A percentile compares a stretch with the other conserved stretches of the same genome.
Evolutionary conservation across 805 yeast genomes (phyloP).

Genomic region (Starmerella sp.): DNA sequence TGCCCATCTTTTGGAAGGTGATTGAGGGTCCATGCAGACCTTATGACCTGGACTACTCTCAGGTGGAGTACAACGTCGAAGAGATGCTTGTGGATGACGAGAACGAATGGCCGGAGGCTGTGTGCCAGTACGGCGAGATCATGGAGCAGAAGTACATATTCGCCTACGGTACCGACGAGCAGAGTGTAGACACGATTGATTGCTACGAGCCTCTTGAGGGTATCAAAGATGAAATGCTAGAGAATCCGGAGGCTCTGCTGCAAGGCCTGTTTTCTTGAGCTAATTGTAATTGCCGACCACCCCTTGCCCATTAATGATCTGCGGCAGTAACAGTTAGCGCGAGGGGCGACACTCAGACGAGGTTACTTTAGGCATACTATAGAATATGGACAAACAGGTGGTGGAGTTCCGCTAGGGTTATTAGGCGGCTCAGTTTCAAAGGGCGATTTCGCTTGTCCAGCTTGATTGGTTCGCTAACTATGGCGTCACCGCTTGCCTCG

Average conservation of each 20-base stretch:
- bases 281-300: neutral
- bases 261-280: neutral
- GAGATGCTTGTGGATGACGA: neutral
- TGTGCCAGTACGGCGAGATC: conserved; percentile 5
- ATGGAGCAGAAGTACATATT: conserved; percentile 2
- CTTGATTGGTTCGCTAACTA: no score
- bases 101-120: conserved; percentile 11
- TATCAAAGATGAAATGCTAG: conserved; percentile 8
- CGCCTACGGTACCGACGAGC: conserved; percentile 14
- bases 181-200: conserved; percentile 14
- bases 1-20: conserved; percentile 17
- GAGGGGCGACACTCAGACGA: no score
- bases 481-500: no score
- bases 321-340: neutral
- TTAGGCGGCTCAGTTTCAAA: no score
- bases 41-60: conserved; percentile 12
- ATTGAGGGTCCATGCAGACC: conserved; percentile 10
- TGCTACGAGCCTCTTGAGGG: conserved; percentile 11
- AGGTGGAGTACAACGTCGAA: conserved; percentile 8
- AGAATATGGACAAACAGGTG: no score
- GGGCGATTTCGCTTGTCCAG: no score
- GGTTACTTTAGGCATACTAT: no score
- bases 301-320: neutral
- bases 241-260: neutral
- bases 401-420: no score